Percentiles rank a stretch among this genome's conserved stretches.
Evolutionary conservation across 441 rosid genomes (phyloP).

Genomic region (Syzygium syzygioides): DNA sequence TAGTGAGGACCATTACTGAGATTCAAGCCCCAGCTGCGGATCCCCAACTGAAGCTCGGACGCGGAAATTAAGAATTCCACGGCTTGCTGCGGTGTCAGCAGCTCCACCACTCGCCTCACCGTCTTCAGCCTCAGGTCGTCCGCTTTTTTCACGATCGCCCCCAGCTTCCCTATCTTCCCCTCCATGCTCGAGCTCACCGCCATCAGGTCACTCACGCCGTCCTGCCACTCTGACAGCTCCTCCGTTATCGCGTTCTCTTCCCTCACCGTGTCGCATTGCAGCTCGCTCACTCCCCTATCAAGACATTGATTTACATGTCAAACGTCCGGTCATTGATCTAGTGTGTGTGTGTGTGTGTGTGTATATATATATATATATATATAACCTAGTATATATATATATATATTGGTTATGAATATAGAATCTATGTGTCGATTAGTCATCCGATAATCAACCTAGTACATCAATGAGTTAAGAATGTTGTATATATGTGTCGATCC

Average conservation of each 20-base stretch:
- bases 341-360: neutral
- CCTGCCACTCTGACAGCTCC: conserved; percentile 80
- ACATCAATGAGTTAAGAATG: neutral
- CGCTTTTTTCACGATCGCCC: conserved; percentile 43
- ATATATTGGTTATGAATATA: no score
- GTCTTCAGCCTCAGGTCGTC: conserved; percentile 65
- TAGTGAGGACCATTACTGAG: neutral
- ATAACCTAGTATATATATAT: no score
- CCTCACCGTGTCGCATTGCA: conserved; percentile 82
- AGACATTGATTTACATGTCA: neutral
- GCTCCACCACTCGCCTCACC: conserved; percentile 40
- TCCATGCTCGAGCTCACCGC: conserved; percentile 17
- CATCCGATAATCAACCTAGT: neutral
- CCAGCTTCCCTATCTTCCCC: conserved; percentile 38
- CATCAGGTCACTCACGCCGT: conserved; percentile 43
- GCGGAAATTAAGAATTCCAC: conserved; percentile 69
- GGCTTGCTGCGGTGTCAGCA: conserved; percentile 62
- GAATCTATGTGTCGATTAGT: no score
- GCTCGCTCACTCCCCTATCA: conserved; percentile 64
- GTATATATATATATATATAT: no score
- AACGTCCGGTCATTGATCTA: neutral
- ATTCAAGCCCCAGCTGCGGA: conserved; percentile 55
- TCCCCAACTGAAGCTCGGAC: conserved; percentile 64
- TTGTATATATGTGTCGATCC: neutral
- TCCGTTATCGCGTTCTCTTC: conserved; percentile 73